Conservation (phyloP, 495 filamentous ascomycete species). For the Neurospora sp. region DNA sequence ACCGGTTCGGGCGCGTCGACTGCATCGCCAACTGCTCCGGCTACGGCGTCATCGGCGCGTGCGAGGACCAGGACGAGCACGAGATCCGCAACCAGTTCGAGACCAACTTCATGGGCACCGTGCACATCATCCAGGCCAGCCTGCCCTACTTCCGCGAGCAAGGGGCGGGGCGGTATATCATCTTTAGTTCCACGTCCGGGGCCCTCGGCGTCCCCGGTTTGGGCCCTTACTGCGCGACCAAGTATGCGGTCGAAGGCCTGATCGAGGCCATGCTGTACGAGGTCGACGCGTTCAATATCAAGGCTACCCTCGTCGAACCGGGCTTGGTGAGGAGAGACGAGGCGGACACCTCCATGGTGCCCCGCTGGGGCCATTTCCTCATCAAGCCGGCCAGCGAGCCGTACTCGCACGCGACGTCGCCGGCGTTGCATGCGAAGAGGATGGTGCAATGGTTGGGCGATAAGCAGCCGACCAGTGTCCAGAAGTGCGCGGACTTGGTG, state of each 20-base stretch:
- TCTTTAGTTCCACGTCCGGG: constrained; percentile 85
- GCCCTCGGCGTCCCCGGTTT: constrained; percentile 84
- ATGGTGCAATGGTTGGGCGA: constrained; percentile 96
- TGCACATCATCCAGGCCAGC: constrained; percentile 87
- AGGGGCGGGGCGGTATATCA: constrained; percentile 69
- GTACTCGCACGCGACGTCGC: constrained; percentile 65
- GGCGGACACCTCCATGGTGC: constrained; percentile 39
- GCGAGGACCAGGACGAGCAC: constrained; percentile 92
- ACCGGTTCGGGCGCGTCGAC: constrained; percentile 72
- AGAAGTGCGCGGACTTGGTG: constrained; percentile 89
- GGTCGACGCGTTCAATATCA: constrained; percentile 81
- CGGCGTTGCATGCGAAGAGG: constrained; percentile 78
- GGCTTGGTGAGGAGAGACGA: constrained; percentile 76
- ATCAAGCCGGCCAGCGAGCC: constrained; percentile 77
- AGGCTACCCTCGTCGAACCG: constrained; percentile 84
- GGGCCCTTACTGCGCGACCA: constrained; percentile 90
- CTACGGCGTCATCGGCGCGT: constrained; percentile 89
- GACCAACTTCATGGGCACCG: constrained; percentile 89
- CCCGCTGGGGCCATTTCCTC: constrained; percentile 82
- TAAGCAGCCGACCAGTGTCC: constrained; percentile 80
- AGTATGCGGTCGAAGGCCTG: constrained; percentile 90
- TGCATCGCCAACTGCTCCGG: constrained; percentile 85
- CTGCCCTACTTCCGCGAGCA: constrained; percentile 78
- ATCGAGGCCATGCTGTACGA: constrained; percentile 96
- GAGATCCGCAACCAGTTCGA: constrained; percentile 94